These are phyloP conservation scores for Daldinia childiae DNA, from an alignment of 495 filamentous ascomycete species.

Conservation along the genomic window DNA sequence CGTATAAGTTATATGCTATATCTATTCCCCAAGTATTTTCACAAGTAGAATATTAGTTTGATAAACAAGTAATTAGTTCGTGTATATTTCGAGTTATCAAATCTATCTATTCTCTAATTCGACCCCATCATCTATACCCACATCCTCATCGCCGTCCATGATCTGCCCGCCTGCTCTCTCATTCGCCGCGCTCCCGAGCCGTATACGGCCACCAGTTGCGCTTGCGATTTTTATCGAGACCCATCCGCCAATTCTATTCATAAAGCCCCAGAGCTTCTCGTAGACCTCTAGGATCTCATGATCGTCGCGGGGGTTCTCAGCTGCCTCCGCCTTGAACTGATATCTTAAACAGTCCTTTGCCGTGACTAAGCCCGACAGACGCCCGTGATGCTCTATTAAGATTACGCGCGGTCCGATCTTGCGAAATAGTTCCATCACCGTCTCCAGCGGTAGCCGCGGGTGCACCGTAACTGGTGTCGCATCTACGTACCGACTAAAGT, in stretches of 20 bases:
- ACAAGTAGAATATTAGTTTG: background rate
- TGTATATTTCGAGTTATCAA: background rate
- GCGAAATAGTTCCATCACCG: conserved; percentile 98
- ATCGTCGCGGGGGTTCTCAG: conserved; percentile 74
- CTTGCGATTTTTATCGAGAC: conserved; percentile 60
- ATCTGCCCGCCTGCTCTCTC: conserved; percentile 52
- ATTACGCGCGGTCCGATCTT: conserved; percentile 97
- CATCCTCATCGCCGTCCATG: conserved; percentile 72
- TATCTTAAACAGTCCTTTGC: conserved; percentile 98
- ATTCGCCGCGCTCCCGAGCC: conserved; percentile 46
- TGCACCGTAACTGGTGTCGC: conserved; percentile 91
- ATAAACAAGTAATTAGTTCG: background rate
- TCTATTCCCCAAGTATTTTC: background rate
- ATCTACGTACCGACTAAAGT: conserved; percentile 90
- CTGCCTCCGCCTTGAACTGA: conserved; percentile 94
- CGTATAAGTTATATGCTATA: background rate
- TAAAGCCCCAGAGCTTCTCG: conserved; percentile 74
- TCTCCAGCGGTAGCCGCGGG: conserved; percentile 90
- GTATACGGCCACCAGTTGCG: conserved; percentile 59
- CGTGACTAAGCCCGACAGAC: conserved; percentile 84
- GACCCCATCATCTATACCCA: conserved; percentile 58
- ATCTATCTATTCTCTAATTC: conserved; percentile 64
- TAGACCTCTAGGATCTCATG: conserved; percentile 60
- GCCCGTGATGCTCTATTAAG: conserved; percentile 88
- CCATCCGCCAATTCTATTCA: conserved; percentile 67